phyloP scores from a whole-genome alignment of 2,329 filamentous ascomycete species.

The Calonectria pseudoturangicola region DNA sequence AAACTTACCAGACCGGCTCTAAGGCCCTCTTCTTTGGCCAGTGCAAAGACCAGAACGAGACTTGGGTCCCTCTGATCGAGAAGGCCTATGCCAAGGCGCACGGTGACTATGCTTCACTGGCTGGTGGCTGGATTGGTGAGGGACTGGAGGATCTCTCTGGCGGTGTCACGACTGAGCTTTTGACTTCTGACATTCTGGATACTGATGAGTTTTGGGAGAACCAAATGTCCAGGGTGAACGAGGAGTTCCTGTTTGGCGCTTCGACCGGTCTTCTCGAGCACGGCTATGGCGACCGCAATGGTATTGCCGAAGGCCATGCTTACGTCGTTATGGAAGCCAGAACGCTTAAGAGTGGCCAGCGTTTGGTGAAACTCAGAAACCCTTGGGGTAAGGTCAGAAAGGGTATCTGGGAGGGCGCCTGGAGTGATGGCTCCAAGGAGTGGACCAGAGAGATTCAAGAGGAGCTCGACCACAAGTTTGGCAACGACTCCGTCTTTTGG shows the following conservation, averaged over 20 bases:
- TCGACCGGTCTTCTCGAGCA: slow-evolving; percentile 78
- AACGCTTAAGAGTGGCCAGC: slow-evolving; percentile 70
- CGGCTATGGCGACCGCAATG: slow-evolving; percentile 76
- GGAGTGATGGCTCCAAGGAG: slow-evolving; percentile 77
- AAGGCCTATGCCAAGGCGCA: slow-evolving; percentile 92
- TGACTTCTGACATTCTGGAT: slow-evolving; percentile 83
- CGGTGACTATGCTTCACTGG: slow-evolving; percentile 83
- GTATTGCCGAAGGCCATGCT: slow-evolving; percentile 75
- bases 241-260: slow-evolving; percentile 87
- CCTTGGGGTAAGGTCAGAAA: slow-evolving; percentile 77
- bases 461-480: slow-evolving; percentile 76
- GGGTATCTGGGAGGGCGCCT: slow-evolving; percentile 76
- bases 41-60: slow-evolving; percentile 85
- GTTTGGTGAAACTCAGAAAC: slow-evolving; percentile 75
- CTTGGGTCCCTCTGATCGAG: slow-evolving; percentile 87
- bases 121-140: slow-evolving; percentile 82
- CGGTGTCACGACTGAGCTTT: slow-evolving; percentile 81
- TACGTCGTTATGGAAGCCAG: slow-evolving; percentile 77
- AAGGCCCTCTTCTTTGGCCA: slow-evolving; percentile 87
- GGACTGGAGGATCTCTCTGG: slow-evolving; percentile 77
- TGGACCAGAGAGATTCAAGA: slow-evolving; percentile 75
- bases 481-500: slow-evolving; percentile 79
- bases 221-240: slow-evolving; percentile 86
- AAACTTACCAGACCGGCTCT: slow-evolving; percentile 83
- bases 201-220: slow-evolving; percentile 89